phyloP scores from a whole-genome alignment of 2,329 filamentous ascomycete species.

The Neocatenulostroma microsporum region DNA sequence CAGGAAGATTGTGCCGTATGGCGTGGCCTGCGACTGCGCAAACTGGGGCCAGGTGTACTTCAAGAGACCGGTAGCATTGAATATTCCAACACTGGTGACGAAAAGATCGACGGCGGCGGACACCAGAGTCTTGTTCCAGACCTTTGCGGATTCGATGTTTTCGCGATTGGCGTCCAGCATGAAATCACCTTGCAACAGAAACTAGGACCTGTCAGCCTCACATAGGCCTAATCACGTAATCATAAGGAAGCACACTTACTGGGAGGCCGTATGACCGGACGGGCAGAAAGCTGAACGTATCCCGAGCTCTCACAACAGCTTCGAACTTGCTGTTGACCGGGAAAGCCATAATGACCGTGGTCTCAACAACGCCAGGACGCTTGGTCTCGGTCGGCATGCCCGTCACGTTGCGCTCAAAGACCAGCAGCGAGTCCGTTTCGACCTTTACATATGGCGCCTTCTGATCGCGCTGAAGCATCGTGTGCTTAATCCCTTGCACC shows the following conservation, averaged over 20 bases:
- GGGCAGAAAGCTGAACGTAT: constrained; percentile 21
- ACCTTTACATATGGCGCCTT: not conserved
- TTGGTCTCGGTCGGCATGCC: constrained; percentile 14
- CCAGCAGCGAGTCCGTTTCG: constrained; percentile 1
- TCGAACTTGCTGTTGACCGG: constrained; percentile 10
- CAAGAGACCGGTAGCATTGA: constrained; percentile 7
- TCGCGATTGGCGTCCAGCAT: constrained; percentile 14
- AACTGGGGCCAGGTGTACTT: constrained; percentile 13
- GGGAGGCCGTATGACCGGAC: constrained; percentile 18
- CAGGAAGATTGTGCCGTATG: constrained; percentile 6
- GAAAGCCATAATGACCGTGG: constrained; percentile 18
- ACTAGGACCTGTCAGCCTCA: no score
- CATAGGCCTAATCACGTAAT: no score
- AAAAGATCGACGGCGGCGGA: constrained; percentile 6
- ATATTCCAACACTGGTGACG: constrained; percentile 3
- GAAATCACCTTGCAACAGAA: constrained; percentile 19
- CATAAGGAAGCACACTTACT: no score
- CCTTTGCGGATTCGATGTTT: constrained; percentile 7
- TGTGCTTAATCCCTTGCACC: not conserved
- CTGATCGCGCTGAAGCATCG: not conserved
- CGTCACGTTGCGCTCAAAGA: constrained; percentile 5
- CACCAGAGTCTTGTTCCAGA: constrained; percentile 11
- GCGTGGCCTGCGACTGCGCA: constrained; percentile 2
- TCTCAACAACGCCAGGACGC: constrained; percentile 10
- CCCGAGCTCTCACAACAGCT: constrained; percentile 7